Evolutionary conservation across 192 early-diverging fungal genomes (phyloP).

Genomic region (Entomortierella chlamydospora): DNA sequence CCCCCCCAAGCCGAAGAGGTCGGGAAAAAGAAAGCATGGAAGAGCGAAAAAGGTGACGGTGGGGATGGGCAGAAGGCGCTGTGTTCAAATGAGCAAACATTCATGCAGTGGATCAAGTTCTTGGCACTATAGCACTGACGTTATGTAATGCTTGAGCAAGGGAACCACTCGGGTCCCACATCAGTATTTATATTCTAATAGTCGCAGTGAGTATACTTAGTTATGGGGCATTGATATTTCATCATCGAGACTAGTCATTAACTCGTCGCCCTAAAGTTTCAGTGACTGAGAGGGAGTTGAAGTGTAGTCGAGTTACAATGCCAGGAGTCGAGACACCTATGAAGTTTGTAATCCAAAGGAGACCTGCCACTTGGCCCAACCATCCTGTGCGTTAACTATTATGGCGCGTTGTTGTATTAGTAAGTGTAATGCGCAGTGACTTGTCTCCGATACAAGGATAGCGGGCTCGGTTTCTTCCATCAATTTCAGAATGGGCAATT

Average conservation of each 20-base stretch:
- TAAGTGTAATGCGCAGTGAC: slow-evolving; percentile 5
- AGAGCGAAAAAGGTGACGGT: slow-evolving; percentile 8
- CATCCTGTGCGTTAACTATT: slow-evolving; percentile 80
- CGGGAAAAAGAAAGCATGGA: slow-evolving; percentile 10
- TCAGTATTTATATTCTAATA: slow-evolving; percentile 14
- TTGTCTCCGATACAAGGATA: background rate
- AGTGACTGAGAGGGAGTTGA: slow-evolving; percentile 74
- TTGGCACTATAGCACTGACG: slow-evolving; percentile 74
- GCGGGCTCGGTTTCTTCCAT: slow-evolving; percentile 9
- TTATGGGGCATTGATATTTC: slow-evolving; percentile 68
- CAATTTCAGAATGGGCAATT: background rate
- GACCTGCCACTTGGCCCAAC: slow-evolving; percentile 77
- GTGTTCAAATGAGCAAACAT: slow-evolving; percentile 92
- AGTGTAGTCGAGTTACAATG: slow-evolving; percentile 18
- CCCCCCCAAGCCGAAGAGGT: slow-evolving; percentile 20
- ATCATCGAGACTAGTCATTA: slow-evolving; percentile 74
- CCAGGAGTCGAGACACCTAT: background rate
- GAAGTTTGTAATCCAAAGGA: background rate
- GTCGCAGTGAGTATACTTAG: slow-evolving; percentile 55
- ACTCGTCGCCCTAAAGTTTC: slow-evolving; percentile 54
- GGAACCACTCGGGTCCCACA: slow-evolving; percentile 33
- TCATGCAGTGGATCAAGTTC: slow-evolving; percentile 84
- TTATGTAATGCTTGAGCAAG: slow-evolving; percentile 78
- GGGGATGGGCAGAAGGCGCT: slow-evolving; percentile 80
- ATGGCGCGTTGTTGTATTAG: too few species aligned